phyloP scores from a whole-genome alignment of 371 early-diverging fungal genomes.

The Saksenaea vasiformis region DNA sequence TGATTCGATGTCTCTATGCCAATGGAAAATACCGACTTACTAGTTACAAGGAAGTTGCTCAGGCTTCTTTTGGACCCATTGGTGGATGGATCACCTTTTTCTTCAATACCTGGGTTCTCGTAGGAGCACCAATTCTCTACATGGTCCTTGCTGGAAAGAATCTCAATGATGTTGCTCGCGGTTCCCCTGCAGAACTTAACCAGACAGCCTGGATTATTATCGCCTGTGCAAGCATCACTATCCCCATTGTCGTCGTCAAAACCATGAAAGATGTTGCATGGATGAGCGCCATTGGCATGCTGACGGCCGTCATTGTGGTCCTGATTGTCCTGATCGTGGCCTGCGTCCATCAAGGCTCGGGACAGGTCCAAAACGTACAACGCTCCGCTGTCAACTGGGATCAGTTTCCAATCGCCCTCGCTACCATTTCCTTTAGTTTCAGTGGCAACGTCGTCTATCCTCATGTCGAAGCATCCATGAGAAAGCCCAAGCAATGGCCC shows the following conservation, averaged over 20 bases:
- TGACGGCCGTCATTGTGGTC: conserved; percentile 51
- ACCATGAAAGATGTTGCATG: conserved; percentile 64
- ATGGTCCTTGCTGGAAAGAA: conserved; percentile 57
- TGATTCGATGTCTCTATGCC: conserved; percentile 36
- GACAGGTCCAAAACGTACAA: conserved; percentile 13
- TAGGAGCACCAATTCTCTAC: conserved; percentile 57
- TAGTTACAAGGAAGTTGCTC: conserved; percentile 42
- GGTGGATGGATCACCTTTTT: conserved; percentile 50
- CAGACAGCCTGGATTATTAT: conserved; percentile 66
- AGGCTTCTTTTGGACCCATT: conserved; percentile 34
- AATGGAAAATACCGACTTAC: conserved; percentile 44
- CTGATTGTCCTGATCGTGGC: conserved; percentile 47
- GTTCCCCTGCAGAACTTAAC: conserved; percentile 40
- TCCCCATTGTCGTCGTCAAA: conserved; percentile 60
- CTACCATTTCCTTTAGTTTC: conserved; percentile 76
- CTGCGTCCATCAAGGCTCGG: conserved; percentile 33
- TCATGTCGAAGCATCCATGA: conserved; percentile 87
- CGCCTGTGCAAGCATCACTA: conserved; percentile 51
- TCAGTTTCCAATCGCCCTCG: conserved; percentile 59
- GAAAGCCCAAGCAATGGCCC: conserved; percentile 73
- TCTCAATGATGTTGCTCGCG: conserved; percentile 38
- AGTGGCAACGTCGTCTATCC: conserved; percentile 85
- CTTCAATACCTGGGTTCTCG: conserved; percentile 60
- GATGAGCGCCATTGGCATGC: conserved; percentile 63
- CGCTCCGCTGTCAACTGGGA: conserved; percentile 53